Evolutionary conservation across 176 grass and related monocot genomes (phyloP).

Genomic region (Typha latifolia): DNA sequence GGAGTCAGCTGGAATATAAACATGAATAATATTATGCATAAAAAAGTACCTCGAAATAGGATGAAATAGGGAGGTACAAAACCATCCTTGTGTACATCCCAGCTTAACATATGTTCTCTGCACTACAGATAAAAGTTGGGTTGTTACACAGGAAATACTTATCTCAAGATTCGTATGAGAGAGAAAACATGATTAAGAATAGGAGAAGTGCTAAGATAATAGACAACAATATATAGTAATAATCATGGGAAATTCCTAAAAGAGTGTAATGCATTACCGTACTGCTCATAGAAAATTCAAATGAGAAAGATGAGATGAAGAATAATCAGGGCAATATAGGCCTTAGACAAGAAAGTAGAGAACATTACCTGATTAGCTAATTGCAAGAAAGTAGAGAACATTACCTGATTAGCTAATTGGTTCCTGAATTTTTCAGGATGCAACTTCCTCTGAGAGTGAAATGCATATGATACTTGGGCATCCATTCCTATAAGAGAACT

Average conservation of each 20-base stretch:
- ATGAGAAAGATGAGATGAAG: background rate
- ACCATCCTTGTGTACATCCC: conserved; percentile 94
- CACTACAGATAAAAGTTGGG: conserved; percentile 29
- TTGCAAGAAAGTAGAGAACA: background rate
- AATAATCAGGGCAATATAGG: background rate
- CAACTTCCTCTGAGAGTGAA: conserved; percentile 84
- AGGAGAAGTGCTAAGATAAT: background rate
- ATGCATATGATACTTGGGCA: conserved; percentile 87
- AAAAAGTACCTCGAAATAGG: conserved; percentile 57
- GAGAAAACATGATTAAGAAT: background rate
- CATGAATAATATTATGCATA: background rate
- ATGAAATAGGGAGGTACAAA: conserved; percentile 74
- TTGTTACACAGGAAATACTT: background rate
- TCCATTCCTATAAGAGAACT: conserved; percentile 74
- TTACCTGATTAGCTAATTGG: conserved; percentile 89
- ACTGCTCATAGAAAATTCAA: background rate
- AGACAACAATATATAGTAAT: background rate
- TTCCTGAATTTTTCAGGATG: conserved; percentile 95
- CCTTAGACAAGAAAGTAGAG: too few species aligned
- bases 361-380: too few species aligned
- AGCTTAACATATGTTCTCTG: conserved; percentile 91
- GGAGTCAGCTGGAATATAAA: background rate
- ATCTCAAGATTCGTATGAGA: background rate
- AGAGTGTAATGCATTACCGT: background rate
- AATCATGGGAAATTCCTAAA: background rate